Evolutionary conservation across 345 rosid species (phyloP).

Genomic region (Populus simonii): DNA sequence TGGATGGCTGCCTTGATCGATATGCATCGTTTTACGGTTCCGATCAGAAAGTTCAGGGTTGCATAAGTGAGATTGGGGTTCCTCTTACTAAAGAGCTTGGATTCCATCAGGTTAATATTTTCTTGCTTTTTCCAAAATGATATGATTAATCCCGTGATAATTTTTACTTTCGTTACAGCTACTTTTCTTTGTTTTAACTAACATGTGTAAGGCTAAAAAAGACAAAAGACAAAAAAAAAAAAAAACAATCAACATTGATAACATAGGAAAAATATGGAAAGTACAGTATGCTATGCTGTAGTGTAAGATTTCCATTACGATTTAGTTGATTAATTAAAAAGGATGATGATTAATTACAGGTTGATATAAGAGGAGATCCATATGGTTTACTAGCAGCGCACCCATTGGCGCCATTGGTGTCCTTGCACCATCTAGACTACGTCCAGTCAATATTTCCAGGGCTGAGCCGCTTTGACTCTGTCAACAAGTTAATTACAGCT

Average conservation of each 20-base stretch:
- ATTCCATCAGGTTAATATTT: conserved; percentile 79
- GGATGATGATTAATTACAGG: conserved; percentile 27
- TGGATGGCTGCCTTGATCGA: conserved; percentile 81
- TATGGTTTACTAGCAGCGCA: conserved; percentile 81
- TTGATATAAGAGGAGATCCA: conserved; percentile 74
- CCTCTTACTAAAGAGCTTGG: conserved; percentile 77
- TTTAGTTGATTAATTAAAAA: not conserved
- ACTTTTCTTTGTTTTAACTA: too few species aligned
- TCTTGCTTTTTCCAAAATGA: not conserved
- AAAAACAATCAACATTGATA: too few species aligned
- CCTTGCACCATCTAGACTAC: conserved; percentile 81
- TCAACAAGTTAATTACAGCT: conserved; percentile 45
- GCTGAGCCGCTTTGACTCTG: conserved; percentile 40
- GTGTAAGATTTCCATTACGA: too few species aligned
- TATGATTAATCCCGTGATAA: too few species aligned
- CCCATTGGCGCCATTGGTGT: conserved; percentile 78
- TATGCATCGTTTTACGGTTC: conserved; percentile 74
- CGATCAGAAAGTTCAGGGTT: conserved; percentile 77
- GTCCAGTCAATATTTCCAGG: conserved; percentile 59
- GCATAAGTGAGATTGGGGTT: conserved; percentile 78
- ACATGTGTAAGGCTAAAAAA: too few species aligned
- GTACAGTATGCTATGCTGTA: too few species aligned
- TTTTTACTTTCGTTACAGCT: too few species aligned
- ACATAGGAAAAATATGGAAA: too few species aligned
- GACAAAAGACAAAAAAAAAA: too few species aligned